Conservation (phyloP, 768 basidiomycete species). For the Boletus vermiculosoides region DNA sequence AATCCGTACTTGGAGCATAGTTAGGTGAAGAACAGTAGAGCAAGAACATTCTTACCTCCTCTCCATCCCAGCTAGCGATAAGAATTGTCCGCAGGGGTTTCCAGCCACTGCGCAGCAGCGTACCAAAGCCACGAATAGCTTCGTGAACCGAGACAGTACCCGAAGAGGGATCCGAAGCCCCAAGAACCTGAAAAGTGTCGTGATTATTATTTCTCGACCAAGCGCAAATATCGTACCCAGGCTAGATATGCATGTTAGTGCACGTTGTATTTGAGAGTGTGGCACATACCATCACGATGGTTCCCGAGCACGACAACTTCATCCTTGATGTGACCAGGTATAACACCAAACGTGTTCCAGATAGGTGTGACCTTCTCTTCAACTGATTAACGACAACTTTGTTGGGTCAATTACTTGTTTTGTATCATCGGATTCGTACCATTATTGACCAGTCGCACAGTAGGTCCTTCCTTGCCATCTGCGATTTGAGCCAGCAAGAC, state of each 20-base stretch:
- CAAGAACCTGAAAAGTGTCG: slow-evolving; percentile 37
- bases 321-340: slow-evolving; percentile 80
- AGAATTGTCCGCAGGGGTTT: slow-evolving; percentile 69
- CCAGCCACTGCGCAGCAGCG: slow-evolving; percentile 56
- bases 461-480: slow-evolving; percentile 36
- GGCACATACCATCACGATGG: slow-evolving; percentile 77
- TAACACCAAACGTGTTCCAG: slow-evolving; percentile 85
- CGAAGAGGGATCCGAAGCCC: slow-evolving; percentile 54
- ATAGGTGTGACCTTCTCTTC: slow-evolving; percentile 83
- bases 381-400: slow-evolving; percentile 40
- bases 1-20: slow-evolving; percentile 52
- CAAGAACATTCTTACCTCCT: slow-evolving; percentile 44
- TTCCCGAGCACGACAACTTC: slow-evolving; percentile 87
- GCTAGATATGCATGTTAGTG: slow-evolving; percentile 18
- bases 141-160: slow-evolving; percentile 59
- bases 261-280: background rate
- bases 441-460: slow-evolving; percentile 53
- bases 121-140: slow-evolving; percentile 54
- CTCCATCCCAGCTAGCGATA: slow-evolving; percentile 80
- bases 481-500: slow-evolving; percentile 52
- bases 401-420: background rate
- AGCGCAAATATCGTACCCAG: slow-evolving; percentile 17
- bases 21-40: background rate
- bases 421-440: slow-evolving; percentile 34
- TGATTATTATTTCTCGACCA: background rate